Percentiles rank a stretch among this genome's conserved stretches.
Conservation (phyloP, 495 filamentous ascomycete species). For the Neurospora sublineolata region DNA sequence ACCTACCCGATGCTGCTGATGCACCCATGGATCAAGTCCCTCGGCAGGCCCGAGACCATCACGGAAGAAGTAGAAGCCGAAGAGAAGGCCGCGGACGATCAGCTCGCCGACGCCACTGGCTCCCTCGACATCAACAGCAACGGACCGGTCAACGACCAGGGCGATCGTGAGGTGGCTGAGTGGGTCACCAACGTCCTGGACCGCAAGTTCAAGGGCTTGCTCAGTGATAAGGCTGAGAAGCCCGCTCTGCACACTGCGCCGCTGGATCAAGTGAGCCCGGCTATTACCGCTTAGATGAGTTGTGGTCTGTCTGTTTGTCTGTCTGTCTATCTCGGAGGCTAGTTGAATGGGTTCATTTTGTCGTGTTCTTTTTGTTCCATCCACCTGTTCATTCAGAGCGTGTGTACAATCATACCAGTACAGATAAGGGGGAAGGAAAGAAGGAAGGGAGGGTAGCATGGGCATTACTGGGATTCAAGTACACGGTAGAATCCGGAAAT, state of each 20-base stretch:
- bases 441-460: not conserved
- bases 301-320: not conserved
- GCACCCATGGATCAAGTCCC: slow-evolving; percentile 73
- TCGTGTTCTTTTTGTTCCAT: not conserved
- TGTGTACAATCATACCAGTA: not conserved
- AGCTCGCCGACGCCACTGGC: slow-evolving; percentile 33
- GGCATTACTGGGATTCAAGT: not conserved
- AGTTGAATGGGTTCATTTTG: not conserved
- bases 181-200: slow-evolving; percentile 74
- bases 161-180: slow-evolving; percentile 67
- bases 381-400: not conserved
- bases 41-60: slow-evolving; percentile 78
- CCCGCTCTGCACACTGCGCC: slow-evolving; percentile 74
- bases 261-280: slow-evolving; percentile 48
- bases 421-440: not conserved
- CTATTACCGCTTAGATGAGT: not conserved
- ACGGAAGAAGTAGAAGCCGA: slow-evolving; percentile 60
- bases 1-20: slow-evolving; percentile 82
- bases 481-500: not conserved
- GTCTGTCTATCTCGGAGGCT: not conserved
- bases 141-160: slow-evolving; percentile 26
- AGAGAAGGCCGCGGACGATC: slow-evolving; percentile 35
- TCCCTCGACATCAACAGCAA: slow-evolving; percentile 26
- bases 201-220: slow-evolving; percentile 41
- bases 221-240: slow-evolving; percentile 23